These are phyloP conservation scores for Penicillium sp. DNA, from an alignment of 2,329 filamentous ascomycete species.

Conservation along the genomic window DNA sequence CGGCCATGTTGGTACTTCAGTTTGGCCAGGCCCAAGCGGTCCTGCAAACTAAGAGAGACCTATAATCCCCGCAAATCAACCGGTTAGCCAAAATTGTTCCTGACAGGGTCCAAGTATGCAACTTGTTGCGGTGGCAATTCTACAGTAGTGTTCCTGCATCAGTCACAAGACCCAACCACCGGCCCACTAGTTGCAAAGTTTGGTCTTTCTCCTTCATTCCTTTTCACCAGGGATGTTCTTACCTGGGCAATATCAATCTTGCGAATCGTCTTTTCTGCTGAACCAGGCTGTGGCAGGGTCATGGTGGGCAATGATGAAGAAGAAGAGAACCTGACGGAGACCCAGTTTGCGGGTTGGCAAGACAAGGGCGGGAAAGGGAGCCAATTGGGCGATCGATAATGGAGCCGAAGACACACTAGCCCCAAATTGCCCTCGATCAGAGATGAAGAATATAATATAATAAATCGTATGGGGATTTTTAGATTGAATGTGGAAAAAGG, in stretches of 20 bases:
- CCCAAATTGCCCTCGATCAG: background rate
- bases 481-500: background rate
- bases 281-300: conserved; percentile 32
- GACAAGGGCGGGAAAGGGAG: conserved; percentile 22
- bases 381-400: conserved; percentile 17
- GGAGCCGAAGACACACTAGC: conserved; percentile 7
- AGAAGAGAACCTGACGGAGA: conserved; percentile 8
- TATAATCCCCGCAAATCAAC: conserved; percentile 41
- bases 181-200: background rate
- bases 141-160: background rate
- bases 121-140: background rate
- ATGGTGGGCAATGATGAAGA: conserved; percentile 25
- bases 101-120: background rate
- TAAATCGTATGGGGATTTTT: background rate
- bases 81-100: background rate
- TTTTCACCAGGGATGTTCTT: conserved; percentile 14
- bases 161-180: background rate
- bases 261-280: conserved; percentile 40
- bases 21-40: conserved; percentile 90
- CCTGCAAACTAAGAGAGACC: conserved; percentile 92
- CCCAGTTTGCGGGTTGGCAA: conserved; percentile 14
- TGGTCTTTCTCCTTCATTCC: background rate
- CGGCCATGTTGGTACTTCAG: conserved; percentile 97
- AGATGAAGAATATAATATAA: background rate
- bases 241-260: conserved; percentile 46